Evolutionary conservation across 441 rosid species (phyloP).

Genomic region (Arabidopsis hybrid): DNA sequence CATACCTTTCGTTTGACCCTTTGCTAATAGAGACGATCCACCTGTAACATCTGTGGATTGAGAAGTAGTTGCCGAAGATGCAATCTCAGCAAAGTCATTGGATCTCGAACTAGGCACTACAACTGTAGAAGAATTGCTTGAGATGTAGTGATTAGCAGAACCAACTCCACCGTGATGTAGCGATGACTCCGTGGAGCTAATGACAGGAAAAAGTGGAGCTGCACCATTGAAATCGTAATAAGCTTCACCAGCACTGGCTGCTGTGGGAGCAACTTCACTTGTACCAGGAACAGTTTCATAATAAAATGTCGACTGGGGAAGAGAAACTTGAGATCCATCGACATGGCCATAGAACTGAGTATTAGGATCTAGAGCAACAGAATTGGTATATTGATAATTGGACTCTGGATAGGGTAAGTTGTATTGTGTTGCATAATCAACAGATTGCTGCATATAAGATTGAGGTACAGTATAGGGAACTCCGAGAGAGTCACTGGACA

Average conservation of each 20-base stretch:
- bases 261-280: slow-evolving; percentile 59
- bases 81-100: slow-evolving; percentile 44
- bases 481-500: slow-evolving; percentile 75
- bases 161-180: slow-evolving; percentile 51
- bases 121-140: slow-evolving; percentile 44
- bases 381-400: slow-evolving; percentile 59
- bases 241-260: slow-evolving; percentile 58
- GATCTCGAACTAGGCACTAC: slow-evolving; percentile 45
- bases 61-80: slow-evolving; percentile 48
- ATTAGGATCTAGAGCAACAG: slow-evolving; percentile 48
- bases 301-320: slow-evolving; percentile 62
- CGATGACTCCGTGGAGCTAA: slow-evolving; percentile 50
- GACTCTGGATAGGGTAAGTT: slow-evolving; percentile 60
- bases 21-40: slow-evolving; percentile 52
- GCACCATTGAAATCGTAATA: slow-evolving; percentile 66
- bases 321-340: slow-evolving; percentile 69
- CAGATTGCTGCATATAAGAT: slow-evolving; percentile 58
- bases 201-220: slow-evolving; percentile 56
- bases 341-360: slow-evolving; percentile 66
- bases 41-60: slow-evolving; percentile 42
- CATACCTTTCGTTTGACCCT: slow-evolving; percentile 81
- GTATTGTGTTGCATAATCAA: slow-evolving; percentile 61
- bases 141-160: slow-evolving; percentile 45
- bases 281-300: slow-evolving; percentile 65
- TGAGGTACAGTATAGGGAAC: slow-evolving; percentile 56